phyloP scores from a whole-genome alignment of 192 early-diverging fungal species.

The Cladochytrium replicatum region DNA sequence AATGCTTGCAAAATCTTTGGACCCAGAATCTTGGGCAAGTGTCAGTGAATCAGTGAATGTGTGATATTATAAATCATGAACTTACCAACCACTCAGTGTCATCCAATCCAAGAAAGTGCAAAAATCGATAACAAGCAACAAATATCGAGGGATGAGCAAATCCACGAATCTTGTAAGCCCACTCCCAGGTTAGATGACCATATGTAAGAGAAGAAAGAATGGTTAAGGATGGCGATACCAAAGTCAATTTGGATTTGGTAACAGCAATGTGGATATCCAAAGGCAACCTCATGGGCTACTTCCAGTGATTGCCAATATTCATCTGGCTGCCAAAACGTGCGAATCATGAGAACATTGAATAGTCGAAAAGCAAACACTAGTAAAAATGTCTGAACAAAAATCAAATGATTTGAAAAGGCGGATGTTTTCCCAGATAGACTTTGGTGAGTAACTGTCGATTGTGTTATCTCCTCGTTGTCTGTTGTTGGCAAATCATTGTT shows the following conservation, averaged over 20 bases:
- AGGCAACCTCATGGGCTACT: slow-evolving; percentile 75
- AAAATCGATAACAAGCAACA: slow-evolving; percentile 58
- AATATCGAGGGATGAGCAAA: slow-evolving; percentile 78
- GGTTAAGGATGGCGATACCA: neutral
- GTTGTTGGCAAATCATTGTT: no score
- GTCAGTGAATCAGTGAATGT: neutral
- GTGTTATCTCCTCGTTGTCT: no score
- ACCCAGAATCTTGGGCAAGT: slow-evolving; percentile 45
- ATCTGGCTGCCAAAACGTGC: slow-evolving; percentile 87
- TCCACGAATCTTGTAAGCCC: slow-evolving; percentile 70
- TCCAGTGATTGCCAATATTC: slow-evolving; percentile 97
- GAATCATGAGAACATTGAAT: slow-evolving; percentile 46
- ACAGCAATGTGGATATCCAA: slow-evolving; percentile 52
- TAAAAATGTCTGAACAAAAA: no score
- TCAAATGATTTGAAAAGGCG: no score
- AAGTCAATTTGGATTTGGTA: neutral
- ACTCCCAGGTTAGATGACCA: slow-evolving; percentile 92
- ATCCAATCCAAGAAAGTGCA: slow-evolving; percentile 54
- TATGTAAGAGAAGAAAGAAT: slow-evolving; percentile 29
- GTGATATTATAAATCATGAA: neutral
- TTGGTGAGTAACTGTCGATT: no score
- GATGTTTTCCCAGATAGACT: no score
- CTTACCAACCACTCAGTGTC: slow-evolving; percentile 60
- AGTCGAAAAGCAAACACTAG: slow-evolving; percentile 54
- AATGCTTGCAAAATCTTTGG: slow-evolving; percentile 67